Conservation (phyloP, 257 asterid genomes). For the Solanum dulcamara region DNA sequence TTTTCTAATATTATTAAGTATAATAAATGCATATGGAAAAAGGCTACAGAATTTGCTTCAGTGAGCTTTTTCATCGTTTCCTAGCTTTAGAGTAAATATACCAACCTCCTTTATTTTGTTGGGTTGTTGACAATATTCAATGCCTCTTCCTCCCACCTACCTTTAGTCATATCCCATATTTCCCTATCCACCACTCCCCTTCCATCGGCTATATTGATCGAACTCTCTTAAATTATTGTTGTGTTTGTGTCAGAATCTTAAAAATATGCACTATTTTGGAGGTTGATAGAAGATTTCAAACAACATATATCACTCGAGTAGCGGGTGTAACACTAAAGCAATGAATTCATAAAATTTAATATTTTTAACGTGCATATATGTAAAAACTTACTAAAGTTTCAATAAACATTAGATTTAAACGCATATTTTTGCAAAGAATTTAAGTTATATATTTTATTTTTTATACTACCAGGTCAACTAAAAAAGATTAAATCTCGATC, state of each 20-base stretch:
- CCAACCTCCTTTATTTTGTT: conserved; percentile 19
- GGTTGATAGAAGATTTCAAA: not conserved
- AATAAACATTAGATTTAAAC: not conserved
- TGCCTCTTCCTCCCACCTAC: conserved; percentile 4
- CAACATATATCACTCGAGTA: not conserved
- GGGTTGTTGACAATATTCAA: conserved; percentile 32
- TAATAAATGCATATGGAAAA: conserved; percentile 62
- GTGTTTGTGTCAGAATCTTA: not conserved
- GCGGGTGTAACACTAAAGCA: not conserved
- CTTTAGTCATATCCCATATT: not conserved
- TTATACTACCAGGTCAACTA: not conserved
- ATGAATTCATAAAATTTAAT: not conserved
- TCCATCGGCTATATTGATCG: not conserved
- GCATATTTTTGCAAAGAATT: not conserved
- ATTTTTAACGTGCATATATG: not conserved
- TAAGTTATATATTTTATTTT: not conserved
- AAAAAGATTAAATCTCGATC: too few relatives aligned
- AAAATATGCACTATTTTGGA: not conserved
- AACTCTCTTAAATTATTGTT: not conserved
- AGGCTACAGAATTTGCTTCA: conserved; percentile 61
- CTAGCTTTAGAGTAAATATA: conserved; percentile 31
- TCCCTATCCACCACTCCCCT: not conserved
- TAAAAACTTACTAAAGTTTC: not conserved
- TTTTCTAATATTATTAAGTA: conserved; percentile 31
- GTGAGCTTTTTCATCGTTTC: conserved; percentile 53